Conservation (phyloP, 140 eudicot species). For the Ambrosia hybrid region DNA sequence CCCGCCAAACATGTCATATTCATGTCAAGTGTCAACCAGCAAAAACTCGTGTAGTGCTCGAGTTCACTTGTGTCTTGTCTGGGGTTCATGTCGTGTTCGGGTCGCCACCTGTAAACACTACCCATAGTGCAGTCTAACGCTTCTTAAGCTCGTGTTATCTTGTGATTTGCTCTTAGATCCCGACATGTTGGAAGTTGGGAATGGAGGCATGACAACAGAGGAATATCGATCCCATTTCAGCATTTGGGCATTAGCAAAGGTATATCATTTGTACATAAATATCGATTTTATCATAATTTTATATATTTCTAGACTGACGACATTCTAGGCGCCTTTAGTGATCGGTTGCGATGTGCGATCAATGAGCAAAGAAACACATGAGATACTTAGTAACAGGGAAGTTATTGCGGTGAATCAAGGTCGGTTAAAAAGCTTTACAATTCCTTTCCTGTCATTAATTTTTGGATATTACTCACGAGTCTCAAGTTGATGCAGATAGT, state of each 20-base stretch:
- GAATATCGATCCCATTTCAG: constrained; percentile 98
- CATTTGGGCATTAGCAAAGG: constrained; percentile 94
- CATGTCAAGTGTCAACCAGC: too few relatives aligned
- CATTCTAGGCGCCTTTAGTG: constrained; percentile 69
- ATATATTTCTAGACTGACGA: neutral
- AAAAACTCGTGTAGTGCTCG: neutral
- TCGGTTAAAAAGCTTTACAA: constrained; percentile 10
- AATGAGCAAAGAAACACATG: constrained; percentile 53
- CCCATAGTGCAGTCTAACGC: neutral
- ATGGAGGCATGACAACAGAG: constrained; percentile 80
- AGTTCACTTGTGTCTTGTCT: neutral
- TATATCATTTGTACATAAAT: constrained; percentile 15
- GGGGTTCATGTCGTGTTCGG: neutral
- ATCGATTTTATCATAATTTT: neutral
- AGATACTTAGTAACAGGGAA: constrained; percentile 62
- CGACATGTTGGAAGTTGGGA: constrained; percentile 95
- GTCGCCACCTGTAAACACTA: neutral
- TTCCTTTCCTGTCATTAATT: neutral
- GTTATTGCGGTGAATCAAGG: constrained; percentile 94
- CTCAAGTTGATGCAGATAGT: constrained; percentile 38
- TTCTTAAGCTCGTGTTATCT: constrained; percentile 5
- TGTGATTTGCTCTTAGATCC: constrained; percentile 55
- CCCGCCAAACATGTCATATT: neutral
- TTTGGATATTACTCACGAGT: neutral
- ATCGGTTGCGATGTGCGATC: constrained; percentile 82